Evolutionary conservation across 129 eudicot species (phyloP), one percentile per base, ranked within the genome.

Genomic region (Centaurea solstitialis): DNA sequence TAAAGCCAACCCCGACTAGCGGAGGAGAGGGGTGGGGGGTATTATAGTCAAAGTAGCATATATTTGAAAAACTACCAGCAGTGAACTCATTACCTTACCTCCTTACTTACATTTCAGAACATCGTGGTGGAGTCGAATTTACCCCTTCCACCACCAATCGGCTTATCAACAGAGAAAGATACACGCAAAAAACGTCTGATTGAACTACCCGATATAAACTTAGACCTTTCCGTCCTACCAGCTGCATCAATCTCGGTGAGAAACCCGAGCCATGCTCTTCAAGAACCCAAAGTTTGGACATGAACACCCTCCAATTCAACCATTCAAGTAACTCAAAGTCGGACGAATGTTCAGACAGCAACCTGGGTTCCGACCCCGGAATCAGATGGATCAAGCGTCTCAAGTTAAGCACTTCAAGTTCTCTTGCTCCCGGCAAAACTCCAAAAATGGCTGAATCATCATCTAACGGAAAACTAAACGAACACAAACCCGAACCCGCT

Each of bases 381-480:
- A 84, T 69, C 82, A 74, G 93, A 82, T 93, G 98, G 98, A 80
- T 89, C 76, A 96, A 96, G 79, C 99, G 99, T 73, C 93, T 96
- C 70, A 96, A 91, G 80, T 37, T 85, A 53, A 87, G 72, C 68
- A 38, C 85, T 26, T 80, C 90, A 68, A 65, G 78, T 38, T 59
- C 88, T 66, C 33, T 70, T 17, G 74, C 76, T 57, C 33, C 40
- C n/a, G 86, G 88, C 6, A 84, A 80, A 75, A 79, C 79, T 85
- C 80, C 88, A 43, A 73, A 76, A 28, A 22, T 83, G 76, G 88
- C 78, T 10, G 93, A 89, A 78, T 53, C 82, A 69, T 22, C 80
- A 3, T 76, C 89, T 50, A 82, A 83, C 39, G 87, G 85, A 61
- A 89, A 84, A 30, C 76, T 65, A 22, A 84, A 67, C 45, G 65